Evolutionary conservation across 176 grass and related monocot species (phyloP).

Genomic region (Elymus sibiricus): DNA sequence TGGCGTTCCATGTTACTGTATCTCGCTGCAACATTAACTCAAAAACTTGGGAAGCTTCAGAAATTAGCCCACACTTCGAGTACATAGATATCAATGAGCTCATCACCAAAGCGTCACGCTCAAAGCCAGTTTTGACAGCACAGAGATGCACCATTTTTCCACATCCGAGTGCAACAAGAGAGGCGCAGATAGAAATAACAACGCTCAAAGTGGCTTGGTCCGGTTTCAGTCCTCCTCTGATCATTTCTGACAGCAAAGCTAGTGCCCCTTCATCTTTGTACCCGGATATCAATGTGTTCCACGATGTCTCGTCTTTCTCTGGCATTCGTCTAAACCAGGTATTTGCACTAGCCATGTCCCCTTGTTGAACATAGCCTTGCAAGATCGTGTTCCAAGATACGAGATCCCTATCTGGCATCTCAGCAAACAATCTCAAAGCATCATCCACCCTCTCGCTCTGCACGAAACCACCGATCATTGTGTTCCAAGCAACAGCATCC

Average conservation of each 20-base stretch:
- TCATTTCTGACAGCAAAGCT: slow-evolving; percentile 53
- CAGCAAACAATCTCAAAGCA: slow-evolving; percentile 52
- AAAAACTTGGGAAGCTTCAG: slow-evolving; percentile 56
- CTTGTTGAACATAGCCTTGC: slow-evolving; percentile 56
- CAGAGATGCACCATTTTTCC: slow-evolving; percentile 65
- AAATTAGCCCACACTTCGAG: slow-evolving; percentile 64
- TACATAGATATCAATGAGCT: slow-evolving; percentile 79
- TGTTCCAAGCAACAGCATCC: slow-evolving; percentile 71
- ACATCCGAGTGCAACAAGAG: slow-evolving; percentile 54
- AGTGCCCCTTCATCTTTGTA: slow-evolving; percentile 52
- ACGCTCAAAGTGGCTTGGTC: slow-evolving; percentile 59
- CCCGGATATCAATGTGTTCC: slow-evolving; percentile 74
- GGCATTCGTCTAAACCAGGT: slow-evolving; percentile 63
- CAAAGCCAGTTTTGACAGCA: slow-evolving; percentile 54
- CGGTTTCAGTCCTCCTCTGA: slow-evolving; percentile 53
- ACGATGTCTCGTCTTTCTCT: slow-evolving; percentile 54
- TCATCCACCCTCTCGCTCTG: slow-evolving; percentile 53
- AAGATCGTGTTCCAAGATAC: slow-evolving; percentile 79
- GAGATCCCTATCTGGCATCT: slow-evolving; percentile 62
- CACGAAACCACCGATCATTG: slow-evolving; percentile 68
- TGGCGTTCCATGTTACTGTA: slow-evolving; percentile 78
- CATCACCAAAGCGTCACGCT: slow-evolving; percentile 69
- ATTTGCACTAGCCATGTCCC: slow-evolving; percentile 55
- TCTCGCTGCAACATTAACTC: slow-evolving; percentile 44
- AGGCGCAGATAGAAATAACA: slow-evolving; percentile 62